Base-by-base conservation (phyloP, 2,329 filamentous ascomycete genomes). In the Chrysosporium queenslandicum region DNA sequence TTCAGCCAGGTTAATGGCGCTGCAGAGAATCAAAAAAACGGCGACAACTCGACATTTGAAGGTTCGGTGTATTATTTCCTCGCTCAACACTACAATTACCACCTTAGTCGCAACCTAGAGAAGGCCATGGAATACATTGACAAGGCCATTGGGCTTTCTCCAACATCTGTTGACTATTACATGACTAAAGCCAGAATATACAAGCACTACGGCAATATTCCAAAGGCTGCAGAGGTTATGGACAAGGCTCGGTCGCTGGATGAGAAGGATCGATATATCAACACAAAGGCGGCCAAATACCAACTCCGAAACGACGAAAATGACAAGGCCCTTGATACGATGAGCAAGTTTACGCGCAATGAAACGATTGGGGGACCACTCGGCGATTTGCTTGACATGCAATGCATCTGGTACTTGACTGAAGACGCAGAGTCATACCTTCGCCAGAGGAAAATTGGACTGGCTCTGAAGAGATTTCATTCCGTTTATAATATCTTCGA, bases 201-300 rank as follows among this genome's bases (percentile, higher is more conserved):
- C 72, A 98, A 98, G 74, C 89, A 98, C 68, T 76, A 79, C 47
- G 92, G 91, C 21, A 82, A 96, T 63, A 72, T 83, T 4, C 73
- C 79, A 58, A 87, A 86, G 68, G 92, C 94, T 1, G 81, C 90
- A 0, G 85, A 89, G 62, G 79, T 82, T 39, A 97, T 98, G 88
- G 86, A 96, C 60, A 76, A 84, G 58, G 92, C 92, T 1, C 82
- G 92, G 49, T 78, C 81, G 57, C 77, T 96, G 56, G 94, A 98
- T 64, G 81, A 86, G 59, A 88, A 85, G 71, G 92, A 98, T 66
- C 83, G 92, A 41, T 94, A 97, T 68, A 97, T 97, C 76, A 98
- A 98, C 76, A 94, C 89, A 58, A 98, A 98, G 73, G 85, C 89
- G 46, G 90, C 91, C 55, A 98, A 98, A 67, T 98, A 98, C 66